Base-by-base conservation (phyloP, 2,329 filamentous ascomycete genomes). In the Colletotrichum sp. region DNA sequence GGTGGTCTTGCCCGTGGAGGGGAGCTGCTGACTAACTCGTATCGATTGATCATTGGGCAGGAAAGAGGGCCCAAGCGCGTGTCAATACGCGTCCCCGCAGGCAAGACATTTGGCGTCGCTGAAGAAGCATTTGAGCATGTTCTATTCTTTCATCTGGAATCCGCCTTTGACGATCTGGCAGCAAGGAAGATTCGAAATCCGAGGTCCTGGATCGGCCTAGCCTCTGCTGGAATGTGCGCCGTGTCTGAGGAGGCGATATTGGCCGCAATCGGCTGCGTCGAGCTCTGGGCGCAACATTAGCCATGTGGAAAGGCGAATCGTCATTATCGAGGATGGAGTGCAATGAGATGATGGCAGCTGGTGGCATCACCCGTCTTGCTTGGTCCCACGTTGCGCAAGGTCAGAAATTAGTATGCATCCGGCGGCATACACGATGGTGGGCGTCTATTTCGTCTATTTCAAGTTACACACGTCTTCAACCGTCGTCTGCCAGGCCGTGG, bases 361-460 rank as follows among this genome's bases (percentile, higher is more conserved):
- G n/a, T 22, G 30, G 57, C 57, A 61, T 29, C n/a, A n/a, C 12
- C 59, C 34, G 61, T 52, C 44, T 22, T 52, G 44, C 44, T 25
- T 22, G 44, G 67, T 62, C 55, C 55, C 36, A 49, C 55, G 68
- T 70, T 63, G 62, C 57, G 16, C 68, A 55, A 30, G 25, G 68
- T 63, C 34, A 63, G 68, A 62, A 63, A 32, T 70, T 70, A 70
- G 68, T 36, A 27, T 19, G 68, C 32, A 69, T 62, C 9, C 39
- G 22, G 52, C 30, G 25, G 62, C 62, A 44, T 29, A 64, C 32
- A 64, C 62, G 62, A 39, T 9, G 19, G 15, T 36, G 19, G 68
- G 68, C 68, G 68, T 70, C 30, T 70, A 70, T 63, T 44, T 27
- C 68, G 68, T 70, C 68, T 70, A 70, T 62, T 49, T 36, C 62